Conservation (phyloP, 805 yeast genomes). For the Yarrowia sp. region DNA sequence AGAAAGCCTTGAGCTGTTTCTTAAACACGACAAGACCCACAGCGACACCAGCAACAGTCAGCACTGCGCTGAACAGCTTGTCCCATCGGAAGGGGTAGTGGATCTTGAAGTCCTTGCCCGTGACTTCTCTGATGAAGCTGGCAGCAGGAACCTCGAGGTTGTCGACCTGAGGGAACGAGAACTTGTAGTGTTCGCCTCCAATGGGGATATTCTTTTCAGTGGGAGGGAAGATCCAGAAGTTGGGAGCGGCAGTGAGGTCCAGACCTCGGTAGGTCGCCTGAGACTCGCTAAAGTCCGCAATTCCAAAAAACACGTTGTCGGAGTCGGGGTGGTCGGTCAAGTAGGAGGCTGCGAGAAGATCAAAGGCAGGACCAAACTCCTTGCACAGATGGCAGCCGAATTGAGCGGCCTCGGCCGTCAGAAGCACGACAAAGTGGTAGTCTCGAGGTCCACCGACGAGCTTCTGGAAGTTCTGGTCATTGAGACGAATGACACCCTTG, state of each 20-base stretch:
- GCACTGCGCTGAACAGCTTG: conserved; percentile 31
- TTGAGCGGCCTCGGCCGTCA: conserved; percentile 76
- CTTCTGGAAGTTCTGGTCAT: conserved; percentile 65
- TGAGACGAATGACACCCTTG: conserved; percentile 56
- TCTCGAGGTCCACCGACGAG: conserved; percentile 71
- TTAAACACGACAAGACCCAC: conserved; percentile 40
- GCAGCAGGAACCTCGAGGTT: conserved; percentile 43
- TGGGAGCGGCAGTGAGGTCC: conserved; percentile 77
- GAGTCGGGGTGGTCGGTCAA: conserved; percentile 60
- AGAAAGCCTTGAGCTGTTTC: conserved; percentile 52
- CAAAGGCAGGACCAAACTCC: conserved; percentile 70
- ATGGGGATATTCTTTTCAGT: conserved; percentile 48
- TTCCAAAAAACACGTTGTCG: conserved; percentile 69
- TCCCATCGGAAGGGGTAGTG: conserved; percentile 49
- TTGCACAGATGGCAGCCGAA: conserved; percentile 80
- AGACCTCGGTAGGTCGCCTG: conserved; percentile 61
- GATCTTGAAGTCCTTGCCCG: conserved; percentile 47
- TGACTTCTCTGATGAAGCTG: conserved; percentile 40
- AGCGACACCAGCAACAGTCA: conserved; percentile 39
- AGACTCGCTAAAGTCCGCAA: conserved; percentile 72
- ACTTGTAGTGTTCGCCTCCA: conserved; percentile 47
- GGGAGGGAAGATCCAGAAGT: conserved; percentile 67
- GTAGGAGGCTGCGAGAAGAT: conserved; percentile 69
- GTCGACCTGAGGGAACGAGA: conserved; percentile 47
- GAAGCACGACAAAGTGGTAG: conserved; percentile 65